Percentiles rank a stretch among this genome's conserved stretches.
Conservation (phyloP, 768 basidiomycete genomes). For the Gymnopilus junonius region DNA sequence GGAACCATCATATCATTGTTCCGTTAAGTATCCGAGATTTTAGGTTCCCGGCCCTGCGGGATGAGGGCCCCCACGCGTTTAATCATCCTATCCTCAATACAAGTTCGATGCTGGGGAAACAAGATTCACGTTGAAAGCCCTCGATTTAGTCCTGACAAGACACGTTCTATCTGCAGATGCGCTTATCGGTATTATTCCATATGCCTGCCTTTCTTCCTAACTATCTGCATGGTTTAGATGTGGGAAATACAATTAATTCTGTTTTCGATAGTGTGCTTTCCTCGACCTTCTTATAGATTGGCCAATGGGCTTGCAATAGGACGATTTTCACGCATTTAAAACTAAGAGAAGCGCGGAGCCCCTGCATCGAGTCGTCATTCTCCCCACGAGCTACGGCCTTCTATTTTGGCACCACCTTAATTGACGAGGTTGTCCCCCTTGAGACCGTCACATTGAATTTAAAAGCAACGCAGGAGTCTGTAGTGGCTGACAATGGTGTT, state of each 20-base stretch:
- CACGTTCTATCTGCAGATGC: neutral
- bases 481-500: neutral
- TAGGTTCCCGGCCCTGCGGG: neutral
- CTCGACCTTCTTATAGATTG: neutral
- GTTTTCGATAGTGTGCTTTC: neutral
- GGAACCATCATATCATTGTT: conserved; percentile 7
- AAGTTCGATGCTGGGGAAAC: neutral
- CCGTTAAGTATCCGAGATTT: conserved; percentile 17
- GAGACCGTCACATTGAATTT: neutral
- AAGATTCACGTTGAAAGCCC: neutral
- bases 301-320: neutral
- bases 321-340: neutral
- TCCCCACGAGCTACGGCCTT: neutral
- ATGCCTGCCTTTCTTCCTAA: neutral
- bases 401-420: neutral
- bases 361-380: conserved; percentile 2
- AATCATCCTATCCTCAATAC: neutral
- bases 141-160: neutral
- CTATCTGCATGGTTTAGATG: neutral
- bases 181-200: neutral
- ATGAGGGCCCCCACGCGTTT: too few species aligned
- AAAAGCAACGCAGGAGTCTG: too few species aligned
- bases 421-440: neutral
- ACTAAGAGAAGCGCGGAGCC: neutral
- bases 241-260: neutral